Percentiles rank a stretch among this genome's conserved stretches.
phyloP scores from a whole-genome alignment of 1,284 basidiomycete species.

The Boletus semigastroideus region DNA sequence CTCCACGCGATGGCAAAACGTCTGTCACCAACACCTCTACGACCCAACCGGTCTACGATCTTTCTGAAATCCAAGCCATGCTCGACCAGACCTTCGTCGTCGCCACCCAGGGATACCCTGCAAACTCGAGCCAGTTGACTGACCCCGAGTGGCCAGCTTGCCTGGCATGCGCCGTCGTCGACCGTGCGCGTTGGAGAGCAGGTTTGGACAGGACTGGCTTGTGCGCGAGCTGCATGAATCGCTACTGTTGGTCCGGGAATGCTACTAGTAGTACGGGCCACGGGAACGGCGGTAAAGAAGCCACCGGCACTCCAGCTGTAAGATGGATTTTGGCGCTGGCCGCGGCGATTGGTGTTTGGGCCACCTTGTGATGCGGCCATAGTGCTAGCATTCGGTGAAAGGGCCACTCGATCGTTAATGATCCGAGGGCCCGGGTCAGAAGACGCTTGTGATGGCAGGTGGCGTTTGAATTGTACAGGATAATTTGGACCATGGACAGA shows the following conservation, averaged over 20 bases:
- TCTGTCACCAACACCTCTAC: slow-evolving; percentile 46
- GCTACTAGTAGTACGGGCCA: too few species aligned
- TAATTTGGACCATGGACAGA: too few species aligned
- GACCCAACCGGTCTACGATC: slow-evolving; percentile 21
- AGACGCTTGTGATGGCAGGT: too few species aligned
- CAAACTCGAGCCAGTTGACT: slow-evolving; percentile 4
- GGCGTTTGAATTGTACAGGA: too few species aligned
- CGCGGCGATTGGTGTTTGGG: neutral
- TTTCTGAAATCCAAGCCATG: slow-evolving; percentile 38
- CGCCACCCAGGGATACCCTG: slow-evolving; percentile 41
- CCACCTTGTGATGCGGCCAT: neutral
- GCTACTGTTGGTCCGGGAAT: slow-evolving; percentile 43
- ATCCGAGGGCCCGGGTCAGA: too few species aligned
- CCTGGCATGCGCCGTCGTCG: slow-evolving; percentile 45
- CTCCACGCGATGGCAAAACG: slow-evolving; percentile 39
- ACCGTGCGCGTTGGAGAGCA: slow-evolving; percentile 35
- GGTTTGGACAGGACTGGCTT: slow-evolving; percentile 36
- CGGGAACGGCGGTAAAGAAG: neutral
- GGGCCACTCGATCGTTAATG: neutral
- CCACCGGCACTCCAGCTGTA: neutral
- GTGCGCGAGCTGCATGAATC: slow-evolving; percentile 37
- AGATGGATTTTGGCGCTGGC: slow-evolving; percentile 6
- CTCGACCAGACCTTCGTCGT: slow-evolving; percentile 41
- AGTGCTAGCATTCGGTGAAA: neutral
- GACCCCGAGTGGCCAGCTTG: slow-evolving; percentile 46